Evolutionary conservation across 2,329 filamentous ascomycete genomes (phyloP), one percentile per base, ranked within the genome.

Genomic region (Emmonsiellopsis sp.): DNA sequence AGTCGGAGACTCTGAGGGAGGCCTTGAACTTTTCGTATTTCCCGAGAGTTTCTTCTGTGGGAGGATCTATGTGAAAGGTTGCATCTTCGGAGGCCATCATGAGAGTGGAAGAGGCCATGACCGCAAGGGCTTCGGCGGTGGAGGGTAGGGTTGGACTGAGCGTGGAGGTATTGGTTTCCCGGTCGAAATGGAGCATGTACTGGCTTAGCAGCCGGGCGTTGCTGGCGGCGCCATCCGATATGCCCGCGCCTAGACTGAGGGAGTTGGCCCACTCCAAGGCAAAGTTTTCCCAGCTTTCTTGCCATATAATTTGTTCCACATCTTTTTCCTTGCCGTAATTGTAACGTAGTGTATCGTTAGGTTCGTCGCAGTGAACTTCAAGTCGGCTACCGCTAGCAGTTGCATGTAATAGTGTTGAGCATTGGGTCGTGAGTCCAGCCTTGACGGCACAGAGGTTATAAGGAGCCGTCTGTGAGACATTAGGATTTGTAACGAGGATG

Each of bases 91-190:
- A 70, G 7, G 80, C 76, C 43, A 83, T 73, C 7, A 90, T 75
- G 0, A 90, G 67, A 0, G 85, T 88, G 37, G 80, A 83, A 3
- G 82, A 81, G 0, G 80, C 79, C 61, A 90, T 76, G 0, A 89
- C 85, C 0, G 87, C 85, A 0, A 93, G 65, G 0, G 84, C 84
- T 67, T 93, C 88, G 0, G 82, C 83, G n/a, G 87, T 75, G 2
- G 83, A 87, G 0, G 88, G 88, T 0, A 84, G 66, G 0, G 68
- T 62, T 0, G 73, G 67, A 35, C 77, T 71, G 0, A 88, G 73
- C 0, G 54, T 43, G 4, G 63, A 67, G 8, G 59, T 54, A 8
- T 62, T 56, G 6, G 63, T 61, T 20, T 59, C 43, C 7, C 65
- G 8, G 20, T 70, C 52, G 0, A 67, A 69, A 0, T 54, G 54